These are phyloP conservation scores for Mycena olivaceomarginata DNA, from an alignment of 768 basidiomycete genomes.

Conservation along the genomic window DNA sequence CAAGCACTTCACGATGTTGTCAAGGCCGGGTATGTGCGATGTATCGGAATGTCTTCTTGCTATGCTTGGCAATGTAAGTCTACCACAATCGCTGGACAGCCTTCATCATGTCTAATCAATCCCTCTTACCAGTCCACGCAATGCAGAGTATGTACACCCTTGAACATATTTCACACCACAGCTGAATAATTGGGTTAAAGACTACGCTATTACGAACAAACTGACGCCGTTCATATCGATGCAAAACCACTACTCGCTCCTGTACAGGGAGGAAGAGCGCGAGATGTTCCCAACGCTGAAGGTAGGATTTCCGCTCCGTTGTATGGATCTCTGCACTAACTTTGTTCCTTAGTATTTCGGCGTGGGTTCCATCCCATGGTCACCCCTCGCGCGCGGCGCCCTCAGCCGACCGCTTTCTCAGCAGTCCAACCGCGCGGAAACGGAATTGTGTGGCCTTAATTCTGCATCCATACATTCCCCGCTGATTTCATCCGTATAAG, in stretches of 20 bases:
- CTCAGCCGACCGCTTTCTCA: constrained; percentile 54
- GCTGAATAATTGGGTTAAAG: constrained; percentile 33
- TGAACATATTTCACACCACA: not conserved
- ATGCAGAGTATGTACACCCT: constrained; percentile 22
- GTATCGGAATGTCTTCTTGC: constrained; percentile 27
- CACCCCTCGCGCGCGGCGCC: constrained; percentile 58
- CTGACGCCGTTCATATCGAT: constrained; percentile 75
- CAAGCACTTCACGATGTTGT: constrained; percentile 23
- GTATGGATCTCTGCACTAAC: not conserved
- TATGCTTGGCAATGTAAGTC: constrained; percentile 27
- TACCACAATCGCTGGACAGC: not conserved
- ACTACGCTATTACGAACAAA: constrained; percentile 62
- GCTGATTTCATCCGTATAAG: no score
- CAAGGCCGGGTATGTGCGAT: constrained; percentile 17
- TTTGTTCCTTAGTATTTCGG: constrained; percentile 51
- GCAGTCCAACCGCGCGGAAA: constrained; percentile 51
- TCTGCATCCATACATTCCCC: no score
- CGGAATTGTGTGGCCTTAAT: not conserved
- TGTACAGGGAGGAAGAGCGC: not conserved
- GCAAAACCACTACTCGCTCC: constrained; percentile 29
- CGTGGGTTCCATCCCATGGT: constrained; percentile 63
- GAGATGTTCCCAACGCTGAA: constrained; percentile 3
- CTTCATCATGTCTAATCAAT: no score
- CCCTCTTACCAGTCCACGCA: not conserved
- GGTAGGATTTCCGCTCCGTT: constrained; percentile 1